phyloP scores from a whole-genome alignment of 148 eudicot genomes.

The Spergularia bocconei region DNA sequence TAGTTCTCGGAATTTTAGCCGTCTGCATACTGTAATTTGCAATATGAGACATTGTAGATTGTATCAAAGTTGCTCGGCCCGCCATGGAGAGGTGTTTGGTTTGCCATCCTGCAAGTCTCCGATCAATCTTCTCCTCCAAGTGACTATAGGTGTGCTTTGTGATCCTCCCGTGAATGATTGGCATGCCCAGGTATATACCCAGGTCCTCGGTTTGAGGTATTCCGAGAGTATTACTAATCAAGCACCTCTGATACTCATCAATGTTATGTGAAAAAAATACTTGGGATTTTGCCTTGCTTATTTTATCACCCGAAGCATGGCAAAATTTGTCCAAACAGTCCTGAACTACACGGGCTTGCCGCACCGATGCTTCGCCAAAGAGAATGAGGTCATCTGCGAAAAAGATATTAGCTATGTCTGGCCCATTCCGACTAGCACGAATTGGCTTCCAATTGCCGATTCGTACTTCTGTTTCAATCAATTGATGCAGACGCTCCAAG shows the following conservation, averaged over 20 bases:
- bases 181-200: neutral
- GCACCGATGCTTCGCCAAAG: neutral
- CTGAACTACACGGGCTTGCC: neutral
- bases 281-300: neutral
- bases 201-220: neutral
- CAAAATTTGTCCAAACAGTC: neutral
- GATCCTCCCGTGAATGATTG: neutral
- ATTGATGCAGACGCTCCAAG: neutral
- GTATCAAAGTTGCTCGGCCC: neutral
- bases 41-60: neutral
- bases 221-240: neutral
- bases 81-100: neutral
- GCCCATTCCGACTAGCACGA: neutral
- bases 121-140: neutral
- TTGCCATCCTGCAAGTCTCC: neutral
- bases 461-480: neutral
- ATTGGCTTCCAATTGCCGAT: too few relatives aligned
- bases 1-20: neutral
- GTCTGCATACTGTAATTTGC: neutral
- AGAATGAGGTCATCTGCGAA: neutral
- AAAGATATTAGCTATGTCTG: neutral
- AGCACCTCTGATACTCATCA: too few relatives aligned
- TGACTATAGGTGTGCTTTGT: neutral
- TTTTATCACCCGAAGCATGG: neutral
- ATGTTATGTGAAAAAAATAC: neutral